Base-by-base conservation (phyloP, 1,139 yeast species). In the Taphrina flavorubra region DNA sequence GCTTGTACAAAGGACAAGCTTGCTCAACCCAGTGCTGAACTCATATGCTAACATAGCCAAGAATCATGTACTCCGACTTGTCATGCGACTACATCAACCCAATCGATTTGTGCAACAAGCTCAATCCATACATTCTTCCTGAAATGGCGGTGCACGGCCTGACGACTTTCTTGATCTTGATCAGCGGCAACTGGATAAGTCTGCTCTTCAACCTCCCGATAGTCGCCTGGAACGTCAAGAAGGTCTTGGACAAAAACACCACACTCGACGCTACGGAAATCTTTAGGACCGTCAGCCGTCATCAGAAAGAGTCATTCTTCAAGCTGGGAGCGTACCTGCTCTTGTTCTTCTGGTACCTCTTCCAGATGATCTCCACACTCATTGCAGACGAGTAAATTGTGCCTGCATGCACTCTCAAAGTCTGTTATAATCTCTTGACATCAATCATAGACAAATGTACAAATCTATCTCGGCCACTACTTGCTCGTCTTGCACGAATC, bases 181-280 rank as follows among this genome's bases (percentile, higher is more conserved):
- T 94, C 74, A 91, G 90, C 73, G 98, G 99, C 40, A 91, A 89
- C 81, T 94, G 98, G 98, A 86, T 90, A 79, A 86, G 92, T 51
- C 89, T 94, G 79, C 80, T 92, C 76, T 80, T 94, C 77, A 92
- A 92, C 79, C 81, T 89, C 74, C 99, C 99, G 63, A 82, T 95
- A 73, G 81, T 91, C 70, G 96, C 94, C 55, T 92, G 83, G 82
- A 90, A 90, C 77, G 86, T 82, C 71, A 87, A 89, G 82, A 90
- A 90, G 79, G 55, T 63, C 6, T 53, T 63, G 31, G 87, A 85
- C 75, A 90, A 90, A 79, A 89, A 88, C 79, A 94, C 94, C 78
- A 81, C 92, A 72, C 86, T 95, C 78, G 99, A 94, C 80, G 99
- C 99, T 70, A 94, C 99, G 62, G 99, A 94, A 81, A 95, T 94